Conservation (phyloP, 148 eudicot species). For the Rhododendron griersonianum region DNA sequence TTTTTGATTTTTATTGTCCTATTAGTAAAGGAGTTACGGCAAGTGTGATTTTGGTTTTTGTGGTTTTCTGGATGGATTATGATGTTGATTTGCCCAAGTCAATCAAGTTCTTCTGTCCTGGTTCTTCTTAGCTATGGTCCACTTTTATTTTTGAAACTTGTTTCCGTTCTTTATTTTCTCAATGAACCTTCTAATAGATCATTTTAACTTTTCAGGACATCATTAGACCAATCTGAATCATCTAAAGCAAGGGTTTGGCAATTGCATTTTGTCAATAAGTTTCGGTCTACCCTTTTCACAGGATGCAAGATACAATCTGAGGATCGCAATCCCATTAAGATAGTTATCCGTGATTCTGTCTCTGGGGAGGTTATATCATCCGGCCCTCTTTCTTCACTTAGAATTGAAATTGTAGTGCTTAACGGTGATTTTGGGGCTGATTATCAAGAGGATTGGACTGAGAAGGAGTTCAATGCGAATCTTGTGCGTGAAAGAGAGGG, state of each 20-base stretch:
- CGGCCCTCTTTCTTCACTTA: conserved; percentile 48
- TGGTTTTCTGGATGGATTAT: not conserved
- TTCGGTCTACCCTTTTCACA: conserved; percentile 56
- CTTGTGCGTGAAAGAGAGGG: conserved; percentile 64
- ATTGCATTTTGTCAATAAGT: conserved; percentile 43
- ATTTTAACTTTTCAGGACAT: conserved; percentile 20
- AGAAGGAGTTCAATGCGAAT: conserved; percentile 34
- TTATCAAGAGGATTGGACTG: conserved; percentile 58
- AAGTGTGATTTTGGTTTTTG: not conserved
- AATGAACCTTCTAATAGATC: not conserved
- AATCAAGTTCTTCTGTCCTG: not conserved
- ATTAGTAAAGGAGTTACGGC: not conserved
- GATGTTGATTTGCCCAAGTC: not conserved
- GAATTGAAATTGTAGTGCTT: conserved; percentile 48
- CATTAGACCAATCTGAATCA: conserved; percentile 32
- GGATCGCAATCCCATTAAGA: conserved; percentile 31
- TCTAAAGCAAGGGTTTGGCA: conserved; percentile 39
- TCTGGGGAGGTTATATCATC: conserved; percentile 32
- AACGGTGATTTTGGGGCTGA: conserved; percentile 55
- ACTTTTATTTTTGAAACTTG: not conserved
- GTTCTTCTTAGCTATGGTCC: not conserved
- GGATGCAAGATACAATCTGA: conserved; percentile 44
- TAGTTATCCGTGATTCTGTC: conserved; percentile 47
- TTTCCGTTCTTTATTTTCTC: not conserved
- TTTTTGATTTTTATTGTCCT: no score